Conservation (phyloP, 2,329 filamentous ascomycete species). For the Diaporthe helianthi region DNA sequence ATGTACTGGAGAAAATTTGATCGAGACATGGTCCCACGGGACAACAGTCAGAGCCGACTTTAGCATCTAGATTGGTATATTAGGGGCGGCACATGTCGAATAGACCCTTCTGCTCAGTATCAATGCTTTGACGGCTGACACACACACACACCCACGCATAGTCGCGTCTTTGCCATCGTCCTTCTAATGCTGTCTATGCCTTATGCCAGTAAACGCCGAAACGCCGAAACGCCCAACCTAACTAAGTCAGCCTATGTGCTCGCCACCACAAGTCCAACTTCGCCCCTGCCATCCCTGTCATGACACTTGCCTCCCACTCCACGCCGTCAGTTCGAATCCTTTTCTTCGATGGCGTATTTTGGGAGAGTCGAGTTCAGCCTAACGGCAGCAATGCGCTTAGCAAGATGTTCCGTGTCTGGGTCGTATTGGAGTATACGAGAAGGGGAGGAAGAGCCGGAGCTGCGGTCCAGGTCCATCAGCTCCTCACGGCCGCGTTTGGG, state of each 20-base stretch:
- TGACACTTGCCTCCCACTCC: neutral
- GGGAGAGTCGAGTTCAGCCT: conserved; percentile 58
- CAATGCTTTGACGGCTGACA: neutral
- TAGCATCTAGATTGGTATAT: neutral
- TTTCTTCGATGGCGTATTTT: neutral
- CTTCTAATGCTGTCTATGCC: conserved; percentile 24
- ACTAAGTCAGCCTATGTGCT: conserved; percentile 6
- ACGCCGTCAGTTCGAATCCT: neutral
- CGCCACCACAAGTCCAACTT: conserved; percentile 2
- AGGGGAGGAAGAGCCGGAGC: conserved; percentile 36
- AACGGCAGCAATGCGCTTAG: conserved; percentile 72
- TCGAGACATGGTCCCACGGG: neutral
- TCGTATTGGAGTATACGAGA: conserved; percentile 39
- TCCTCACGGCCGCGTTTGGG: conserved; percentile 70
- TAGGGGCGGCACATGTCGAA: neutral
- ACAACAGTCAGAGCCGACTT: neutral
- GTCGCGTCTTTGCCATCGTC: neutral
- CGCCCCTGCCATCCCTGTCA: neutral
- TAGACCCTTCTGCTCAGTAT: neutral
- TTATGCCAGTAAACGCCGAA: neutral
- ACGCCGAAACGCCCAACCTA: conserved; percentile 1
- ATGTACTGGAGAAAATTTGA: too few relatives aligned
- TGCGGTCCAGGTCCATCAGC: conserved; percentile 36
- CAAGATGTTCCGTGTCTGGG: conserved; percentile 59
- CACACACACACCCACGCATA: neutral